These are phyloP conservation scores for Cymbopogon citratus DNA, from an alignment of 176 grass and related monocot species.

Conservation along the genomic window DNA sequence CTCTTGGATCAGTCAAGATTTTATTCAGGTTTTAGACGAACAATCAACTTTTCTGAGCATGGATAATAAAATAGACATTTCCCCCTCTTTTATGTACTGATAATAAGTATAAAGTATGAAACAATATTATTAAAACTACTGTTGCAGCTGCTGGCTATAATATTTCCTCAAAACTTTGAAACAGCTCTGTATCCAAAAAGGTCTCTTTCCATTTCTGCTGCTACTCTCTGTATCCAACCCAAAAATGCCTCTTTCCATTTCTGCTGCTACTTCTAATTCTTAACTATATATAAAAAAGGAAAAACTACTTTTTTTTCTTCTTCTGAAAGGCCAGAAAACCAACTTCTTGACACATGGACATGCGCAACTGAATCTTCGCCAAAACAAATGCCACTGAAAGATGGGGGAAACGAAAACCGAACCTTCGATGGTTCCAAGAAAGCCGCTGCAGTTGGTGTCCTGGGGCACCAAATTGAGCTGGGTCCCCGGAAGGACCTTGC, in stretches of 20 bases:
- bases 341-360: background rate
- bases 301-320: background rate
- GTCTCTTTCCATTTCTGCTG: background rate
- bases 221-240: background rate
- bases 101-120: background rate
- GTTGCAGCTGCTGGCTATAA: background rate
- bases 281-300: background rate
- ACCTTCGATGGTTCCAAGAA: constrained; percentile 75
- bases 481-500: constrained; percentile 49
- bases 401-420: background rate
- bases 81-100: background rate
- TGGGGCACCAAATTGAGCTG: constrained; percentile 43
- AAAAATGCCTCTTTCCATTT: background rate
- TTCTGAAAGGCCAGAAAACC: background rate
- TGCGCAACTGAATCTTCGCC: background rate
- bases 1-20: background rate
- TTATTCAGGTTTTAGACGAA: background rate
- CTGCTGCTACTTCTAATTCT: background rate
- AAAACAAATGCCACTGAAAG: background rate
- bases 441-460: constrained; percentile 86
- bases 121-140: background rate
- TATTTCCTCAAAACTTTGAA: background rate
- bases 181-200: background rate
- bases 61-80: background rate
- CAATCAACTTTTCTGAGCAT: background rate